Conservation (phyloP, 2,329 filamentous ascomycete genomes). For the Ceratocystis huliohia region DNA sequence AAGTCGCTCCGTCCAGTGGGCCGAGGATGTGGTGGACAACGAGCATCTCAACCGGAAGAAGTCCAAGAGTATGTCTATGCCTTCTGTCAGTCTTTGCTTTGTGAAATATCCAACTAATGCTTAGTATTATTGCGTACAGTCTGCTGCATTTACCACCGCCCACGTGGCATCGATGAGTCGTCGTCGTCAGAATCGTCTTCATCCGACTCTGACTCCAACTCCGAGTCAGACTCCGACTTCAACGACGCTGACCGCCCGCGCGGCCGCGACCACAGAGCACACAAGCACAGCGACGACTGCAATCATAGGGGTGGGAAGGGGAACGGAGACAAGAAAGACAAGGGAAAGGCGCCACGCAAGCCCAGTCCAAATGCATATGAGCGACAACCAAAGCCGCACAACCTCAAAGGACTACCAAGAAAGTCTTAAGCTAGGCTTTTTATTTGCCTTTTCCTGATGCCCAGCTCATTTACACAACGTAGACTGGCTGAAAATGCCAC, state of each 20-base stretch:
- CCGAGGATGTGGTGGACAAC: conserved; percentile 86
- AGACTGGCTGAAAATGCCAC: too few species aligned
- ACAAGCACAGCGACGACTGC: conserved; percentile 11
- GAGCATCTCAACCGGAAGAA: conserved; percentile 88
- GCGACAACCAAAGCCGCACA: conserved; percentile 39
- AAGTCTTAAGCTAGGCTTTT: background rate
- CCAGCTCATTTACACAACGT: background rate
- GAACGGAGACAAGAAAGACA: conserved; percentile 28
- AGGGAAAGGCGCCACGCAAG: conserved; percentile 32
- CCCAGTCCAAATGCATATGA: conserved; percentile 75
- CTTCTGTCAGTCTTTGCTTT: background rate
- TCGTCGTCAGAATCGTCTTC: conserved; percentile 47
- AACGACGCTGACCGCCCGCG: conserved; percentile 26
- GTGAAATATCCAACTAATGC: background rate
- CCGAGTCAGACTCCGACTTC: conserved; percentile 25
- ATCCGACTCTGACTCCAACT: conserved; percentile 35
- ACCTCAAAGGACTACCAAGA: background rate
- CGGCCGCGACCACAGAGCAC: conserved; percentile 21
- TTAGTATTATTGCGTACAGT: conserved; percentile 39
- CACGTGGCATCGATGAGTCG: conserved; percentile 68
- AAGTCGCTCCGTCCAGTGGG: conserved; percentile 70
- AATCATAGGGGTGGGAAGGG: conserved; percentile 28
- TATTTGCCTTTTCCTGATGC: background rate
- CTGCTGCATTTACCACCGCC: conserved; percentile 97
- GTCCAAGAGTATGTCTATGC: conserved; percentile 59